Evolutionary conservation across 371 early-diverging fungal species (phyloP), one percentile per base, ranked within the genome.

Genomic region (Entomophthora muscae): DNA sequence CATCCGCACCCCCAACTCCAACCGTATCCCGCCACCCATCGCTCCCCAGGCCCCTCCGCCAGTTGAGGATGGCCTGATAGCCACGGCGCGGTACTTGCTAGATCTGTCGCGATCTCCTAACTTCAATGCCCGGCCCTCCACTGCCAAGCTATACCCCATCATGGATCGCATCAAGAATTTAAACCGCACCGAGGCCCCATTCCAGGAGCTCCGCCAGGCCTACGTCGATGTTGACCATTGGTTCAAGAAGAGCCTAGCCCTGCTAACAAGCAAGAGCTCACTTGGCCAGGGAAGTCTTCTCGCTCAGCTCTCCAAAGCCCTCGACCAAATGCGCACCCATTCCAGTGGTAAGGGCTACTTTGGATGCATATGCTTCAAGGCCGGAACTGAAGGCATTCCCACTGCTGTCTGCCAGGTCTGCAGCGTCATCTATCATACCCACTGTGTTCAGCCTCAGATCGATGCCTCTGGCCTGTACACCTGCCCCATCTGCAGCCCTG

Each of bases 401-500:
- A 42, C 42, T 17, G 10, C 17, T 17, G 42, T 17, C 5, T 61
- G 61, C 26, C 21, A 23, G 12, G n/a, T 28, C 1, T 61, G 61
- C 26, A 42, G 30, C 3, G 61, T 61, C 17, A 28, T 22, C 42
- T 61, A 61, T 42, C 61, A 61, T 33, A 24, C 23, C 17, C 31
- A 23, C 12, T 61, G 61, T 33, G 10, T 61, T 17, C 23, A 30
- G 21, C 5, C 17, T 42, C 17, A 5, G 17, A 5, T 17, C 5
- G 42, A 42, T 42, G 17, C 42, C 17, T 10, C 10, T 42, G n/a
- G n/a, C n/a, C 22, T 23, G 17, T 61, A 42, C 52, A 23, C 42
- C n/a, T 61, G 61, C 52, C 61, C 61, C 31, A 26, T 61, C 21
- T 61, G 61, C 22, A 42, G 26, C 30, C 10, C 52, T 21, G n/a